phyloP scores from a whole-genome alignment of 305 asterid species.

The Fraxinus xanthoxyloides region DNA sequence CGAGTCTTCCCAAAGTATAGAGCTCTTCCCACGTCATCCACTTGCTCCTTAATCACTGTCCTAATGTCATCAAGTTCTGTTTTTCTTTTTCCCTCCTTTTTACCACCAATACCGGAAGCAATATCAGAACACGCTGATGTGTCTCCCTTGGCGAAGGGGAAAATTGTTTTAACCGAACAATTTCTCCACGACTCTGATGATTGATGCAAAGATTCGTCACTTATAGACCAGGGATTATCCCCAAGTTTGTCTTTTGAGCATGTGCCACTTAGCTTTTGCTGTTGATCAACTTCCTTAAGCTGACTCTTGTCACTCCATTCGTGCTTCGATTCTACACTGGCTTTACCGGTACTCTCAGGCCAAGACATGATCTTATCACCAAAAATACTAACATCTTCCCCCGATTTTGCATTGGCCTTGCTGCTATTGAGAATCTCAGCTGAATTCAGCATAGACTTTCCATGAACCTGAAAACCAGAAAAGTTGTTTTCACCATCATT shows the following conservation, averaged over 20 bases:
- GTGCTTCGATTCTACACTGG: constrained; percentile 32
- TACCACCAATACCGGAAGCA: constrained; percentile 40
- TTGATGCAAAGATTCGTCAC: constrained; percentile 41
- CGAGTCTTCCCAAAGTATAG: constrained; percentile 63
- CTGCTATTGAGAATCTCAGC: constrained; percentile 46
- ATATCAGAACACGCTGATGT: constrained; percentile 61
- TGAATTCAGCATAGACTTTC: constrained; percentile 37
- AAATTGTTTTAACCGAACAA: constrained; percentile 67
- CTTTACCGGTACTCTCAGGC: constrained; percentile 52
- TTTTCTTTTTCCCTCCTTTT: constrained; percentile 63
- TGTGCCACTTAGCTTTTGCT: constrained; percentile 34
- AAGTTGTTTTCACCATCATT: constrained; percentile 50
- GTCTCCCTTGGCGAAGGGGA: constrained; percentile 60
- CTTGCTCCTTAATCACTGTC: constrained; percentile 73
- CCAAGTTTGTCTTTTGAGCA: constrained; percentile 42
- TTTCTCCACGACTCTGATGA: constrained; percentile 59
- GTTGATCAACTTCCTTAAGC: constrained; percentile 52
- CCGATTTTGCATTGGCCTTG: constrained; percentile 42
- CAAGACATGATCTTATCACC: constrained; percentile 54
- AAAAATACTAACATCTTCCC: constrained; percentile 43
- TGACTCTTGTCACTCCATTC: constrained; percentile 42
- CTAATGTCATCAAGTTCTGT: constrained; percentile 51
- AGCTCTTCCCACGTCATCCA: constrained; percentile 82
- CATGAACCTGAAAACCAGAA: constrained; percentile 55
- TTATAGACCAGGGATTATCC: constrained; percentile 54